Base-by-base conservation (phyloP, 2,329 filamentous ascomycete genomes). In the Elsinoe necatrix region DNA sequence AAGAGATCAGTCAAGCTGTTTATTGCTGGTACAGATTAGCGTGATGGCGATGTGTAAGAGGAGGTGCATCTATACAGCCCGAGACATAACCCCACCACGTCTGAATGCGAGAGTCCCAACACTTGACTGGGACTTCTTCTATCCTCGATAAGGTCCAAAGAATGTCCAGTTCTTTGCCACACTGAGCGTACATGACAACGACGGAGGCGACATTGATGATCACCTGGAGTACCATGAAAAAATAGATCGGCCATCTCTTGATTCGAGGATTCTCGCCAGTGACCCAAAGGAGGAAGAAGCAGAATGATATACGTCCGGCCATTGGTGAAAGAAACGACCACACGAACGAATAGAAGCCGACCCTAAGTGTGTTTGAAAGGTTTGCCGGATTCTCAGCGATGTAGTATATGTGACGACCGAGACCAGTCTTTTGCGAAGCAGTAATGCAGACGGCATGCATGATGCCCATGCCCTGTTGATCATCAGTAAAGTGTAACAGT, bases 1-100 rank as follows among this genome's bases (percentile, higher is more conserved):
- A 63, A 68, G 16, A 61, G 35, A 34, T 68, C 66, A 2, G 65
- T 67, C 2, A 64, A 1, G 20, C 64, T 65, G 51, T 68, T 68
- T 55, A 66, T 61, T 4, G 64, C 56, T n/a, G 61, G 60, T 42
- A 61, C 14, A 62, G 59, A 47, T 65, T 64, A 31, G 59, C 59
- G 56, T 45, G 59, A 37, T 61, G 25, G 3, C 18, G 27, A 7
- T 12, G n/a, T 18, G 27, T 20, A 14, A 3, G 18, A 29, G 27
- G 9, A 29, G 9, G 4, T 8, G 20, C 16, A 12, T 16, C 58
- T 58, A 34, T 23, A 61, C 60, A 55, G 35, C 60, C 60, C 43
- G 57, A 56, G 56, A 62, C 56, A 34, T 62, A 62, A 9, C 54
- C 57, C 55, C 55, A 60, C 39, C 55, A 39, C 4, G 63, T 61